A percentile compares a stretch with the other conserved stretches of the same genome.
These are phyloP conservation scores for Solanum ahanhuiri DNA, from an alignment of 257 asterid genomes.

Conservation along the genomic window DNA sequence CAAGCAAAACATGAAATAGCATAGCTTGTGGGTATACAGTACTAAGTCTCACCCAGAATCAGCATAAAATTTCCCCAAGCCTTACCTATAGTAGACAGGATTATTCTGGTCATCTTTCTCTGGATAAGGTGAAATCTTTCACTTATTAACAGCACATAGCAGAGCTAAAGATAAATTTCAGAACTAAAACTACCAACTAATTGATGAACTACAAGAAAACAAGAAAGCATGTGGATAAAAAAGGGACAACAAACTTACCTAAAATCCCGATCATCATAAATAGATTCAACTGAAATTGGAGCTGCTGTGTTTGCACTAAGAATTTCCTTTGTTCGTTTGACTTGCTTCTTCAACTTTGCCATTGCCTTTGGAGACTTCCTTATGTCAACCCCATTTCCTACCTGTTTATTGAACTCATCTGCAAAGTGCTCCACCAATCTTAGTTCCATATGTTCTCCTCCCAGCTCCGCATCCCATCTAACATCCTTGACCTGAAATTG, in stretches of 20 bases:
- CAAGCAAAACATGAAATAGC: neutral
- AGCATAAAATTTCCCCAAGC: neutral
- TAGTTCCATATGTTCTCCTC: slow-evolving; percentile 90
- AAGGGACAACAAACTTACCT: slow-evolving; percentile 38
- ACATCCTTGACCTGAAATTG: slow-evolving; percentile 99
- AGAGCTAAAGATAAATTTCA: neutral
- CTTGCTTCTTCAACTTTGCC: slow-evolving; percentile 97
- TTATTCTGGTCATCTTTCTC: neutral
- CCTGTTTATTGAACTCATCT: slow-evolving; percentile 84
- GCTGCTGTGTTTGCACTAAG: slow-evolving; percentile 89
- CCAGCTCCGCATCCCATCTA: slow-evolving; percentile 86
- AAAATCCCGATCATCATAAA: slow-evolving; percentile 83
- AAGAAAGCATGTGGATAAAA: neutral
- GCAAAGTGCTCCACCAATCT: slow-evolving; percentile 88
- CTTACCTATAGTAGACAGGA: neutral
- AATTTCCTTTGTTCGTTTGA: slow-evolving; percentile 94
- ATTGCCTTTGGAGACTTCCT: slow-evolving; percentile 83
- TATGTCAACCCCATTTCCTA: slow-evolving; percentile 71
- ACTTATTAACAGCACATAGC: neutral
- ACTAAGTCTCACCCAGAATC: neutral
- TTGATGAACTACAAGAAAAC: neutral
- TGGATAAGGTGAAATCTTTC: neutral
- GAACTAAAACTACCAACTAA: neutral
- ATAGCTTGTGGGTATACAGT: neutral
- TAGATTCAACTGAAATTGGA: slow-evolving; percentile 92